These are phyloP conservation scores for Gossypium aridum DNA, from an alignment of 441 rosid species.

Conservation along the genomic window DNA sequence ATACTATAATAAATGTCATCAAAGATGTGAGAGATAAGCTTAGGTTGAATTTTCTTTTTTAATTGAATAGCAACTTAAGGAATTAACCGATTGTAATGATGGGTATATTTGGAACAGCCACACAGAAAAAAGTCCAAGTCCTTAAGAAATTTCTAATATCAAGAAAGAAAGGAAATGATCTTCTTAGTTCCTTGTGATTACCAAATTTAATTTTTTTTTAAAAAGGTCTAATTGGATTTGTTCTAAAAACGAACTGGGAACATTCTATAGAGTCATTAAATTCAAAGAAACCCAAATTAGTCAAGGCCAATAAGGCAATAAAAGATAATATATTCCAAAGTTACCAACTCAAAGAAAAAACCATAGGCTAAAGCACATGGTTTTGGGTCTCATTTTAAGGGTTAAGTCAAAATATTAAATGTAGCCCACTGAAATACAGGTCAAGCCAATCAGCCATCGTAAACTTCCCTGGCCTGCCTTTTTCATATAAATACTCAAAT, in stretches of 20 bases:
- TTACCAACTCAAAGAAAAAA: conserved; percentile 17
- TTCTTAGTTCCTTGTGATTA: no score
- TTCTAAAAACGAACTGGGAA: not conserved
- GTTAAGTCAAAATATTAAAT: conserved; percentile 9
- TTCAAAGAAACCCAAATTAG: not conserved
- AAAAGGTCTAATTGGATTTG: not conserved
- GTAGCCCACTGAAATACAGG: conserved; percentile 30
- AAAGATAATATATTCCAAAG: not conserved
- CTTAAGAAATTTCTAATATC: not conserved
- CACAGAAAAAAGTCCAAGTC: not conserved
- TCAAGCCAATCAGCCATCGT: not conserved
- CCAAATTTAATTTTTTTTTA: not conserved
- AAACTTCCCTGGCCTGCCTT: not conserved
- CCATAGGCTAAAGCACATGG: conserved; percentile 40
- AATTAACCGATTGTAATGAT: no score
- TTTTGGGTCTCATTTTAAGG: conserved; percentile 3
- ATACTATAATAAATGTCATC: no score
- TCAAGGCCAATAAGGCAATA: not conserved
- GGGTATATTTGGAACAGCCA: no score
- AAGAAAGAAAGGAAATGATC: no score
- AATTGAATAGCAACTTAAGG: no score
- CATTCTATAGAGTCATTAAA: not conserved
- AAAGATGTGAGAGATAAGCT: no score
- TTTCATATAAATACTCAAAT: not conserved
- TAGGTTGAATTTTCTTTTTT: no score